Evolutionary conservation across 305 asterid genomes (phyloP), one percentile per base, ranked within the genome.

Genomic region (Plantago rigida): DNA sequence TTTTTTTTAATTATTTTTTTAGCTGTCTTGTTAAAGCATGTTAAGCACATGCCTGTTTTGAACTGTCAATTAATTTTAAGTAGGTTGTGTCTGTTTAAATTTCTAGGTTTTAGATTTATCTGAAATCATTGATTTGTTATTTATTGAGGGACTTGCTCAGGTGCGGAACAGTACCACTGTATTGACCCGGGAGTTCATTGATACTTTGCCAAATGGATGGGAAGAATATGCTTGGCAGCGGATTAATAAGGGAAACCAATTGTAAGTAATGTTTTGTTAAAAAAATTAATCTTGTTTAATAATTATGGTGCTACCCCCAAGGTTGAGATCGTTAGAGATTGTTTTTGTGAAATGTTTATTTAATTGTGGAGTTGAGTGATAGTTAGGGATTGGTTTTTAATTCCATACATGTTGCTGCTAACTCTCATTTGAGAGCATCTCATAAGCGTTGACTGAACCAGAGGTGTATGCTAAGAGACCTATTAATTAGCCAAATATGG

Each of bases 131-230:
- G 81, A 82, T 79, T 76, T 80, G 78, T 74, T 78, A 79, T 81
- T 80, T 73, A 86, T 87, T 87, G 93, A 81, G 79, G 79, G 84
- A 69, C 69, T 81, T 87, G 70, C 79, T 79, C 91, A 92, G 99
- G 92, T 92, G 70, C 89, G 96, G 71, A 92, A 92, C 72, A 92
- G 90, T 80, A 92, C 94, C 51, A 83, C 96, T 15, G 56, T 92
- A 75, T 84, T 92, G 69, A 82, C 97, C 5, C 85, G 81, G 64
- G 99, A 93, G 76, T 93, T 75, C 77, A 85, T 93, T 69, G 99
- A 89, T 75, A 82, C 87, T 74, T 75, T 93, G 73, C 99, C 99
- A 63, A 81, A 83, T 69, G 99, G 99, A 70, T 93, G 99, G 97
- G 91, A 87, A 76, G 92, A 93, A 41, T 93, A 87, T 78, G 96